Percentiles rank a stretch among this genome's conserved stretches.
Evolutionary conservation across 352 stramenopile species (phyloP).

Genomic region (Phytopythium aichiense): DNA sequence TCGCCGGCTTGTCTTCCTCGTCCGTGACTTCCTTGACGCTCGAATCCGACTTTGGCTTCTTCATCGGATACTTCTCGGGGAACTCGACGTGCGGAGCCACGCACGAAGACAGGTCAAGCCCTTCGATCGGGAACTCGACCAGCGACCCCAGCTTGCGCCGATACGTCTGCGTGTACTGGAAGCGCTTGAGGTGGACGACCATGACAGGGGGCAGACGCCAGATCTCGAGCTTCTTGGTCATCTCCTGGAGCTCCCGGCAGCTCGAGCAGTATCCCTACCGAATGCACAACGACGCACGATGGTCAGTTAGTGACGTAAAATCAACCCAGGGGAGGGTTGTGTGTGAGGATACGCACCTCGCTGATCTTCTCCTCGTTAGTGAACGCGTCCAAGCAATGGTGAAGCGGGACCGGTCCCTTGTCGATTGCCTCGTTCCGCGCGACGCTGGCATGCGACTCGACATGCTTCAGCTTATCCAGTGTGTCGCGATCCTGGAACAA

Average conservation of each 20-base stretch:
- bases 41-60: conserved; percentile 27
- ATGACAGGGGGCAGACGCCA: conserved; percentile 96
- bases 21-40: conserved; percentile 4
- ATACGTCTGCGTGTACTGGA: conserved; percentile 96
- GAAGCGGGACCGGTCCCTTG: conserved; percentile 82
- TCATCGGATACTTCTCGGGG: conserved; percentile 76
- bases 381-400: conserved; percentile 80
- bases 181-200: conserved; percentile 98
- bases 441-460: conserved; percentile 78
- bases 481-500: conserved; percentile 81
- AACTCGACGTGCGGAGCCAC: conserved; percentile 81
- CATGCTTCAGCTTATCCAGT: conserved; percentile 84
- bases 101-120: conserved; percentile 91
- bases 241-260: conserved; percentile 94
- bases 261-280: conserved; percentile 92
- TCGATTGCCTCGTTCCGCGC: conserved; percentile 84
- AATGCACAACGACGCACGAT: neutral
- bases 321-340: neutral
- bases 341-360: conserved; percentile 29
- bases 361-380: conserved; percentile 86
- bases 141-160: conserved; percentile 85
- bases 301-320: conserved; percentile 4
- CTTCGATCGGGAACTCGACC: conserved; percentile 95
- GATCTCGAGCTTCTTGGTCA: conserved; percentile 98
- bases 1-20: conserved; percentile 1